Percentiles rank a stretch among this genome's conserved stretches.
Conservation (phyloP, 371 early-diverging fungal genomes). For the Mortierella sp. region DNA sequence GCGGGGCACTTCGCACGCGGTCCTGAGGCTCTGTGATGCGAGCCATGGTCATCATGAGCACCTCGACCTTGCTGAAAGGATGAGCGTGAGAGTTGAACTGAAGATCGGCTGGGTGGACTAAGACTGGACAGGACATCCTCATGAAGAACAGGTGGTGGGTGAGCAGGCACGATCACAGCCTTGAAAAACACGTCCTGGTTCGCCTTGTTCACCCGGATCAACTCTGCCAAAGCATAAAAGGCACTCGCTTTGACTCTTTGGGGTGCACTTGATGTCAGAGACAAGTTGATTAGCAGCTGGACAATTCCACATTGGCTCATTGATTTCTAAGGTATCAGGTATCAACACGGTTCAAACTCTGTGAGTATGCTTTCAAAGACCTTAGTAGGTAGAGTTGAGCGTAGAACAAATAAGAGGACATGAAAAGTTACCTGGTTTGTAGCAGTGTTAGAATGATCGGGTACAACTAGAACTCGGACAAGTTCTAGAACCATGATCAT, state of each 20-base stretch:
- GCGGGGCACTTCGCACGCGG: slow-evolving; percentile 59
- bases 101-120: slow-evolving; percentile 28
- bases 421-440: slow-evolving; percentile 76
- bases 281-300: slow-evolving; percentile 58
- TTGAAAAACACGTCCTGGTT: slow-evolving; percentile 81
- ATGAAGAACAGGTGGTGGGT: slow-evolving; percentile 16
- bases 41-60: slow-evolving; percentile 48
- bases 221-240: slow-evolving; percentile 84
- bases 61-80: slow-evolving; percentile 53
- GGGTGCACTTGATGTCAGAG: slow-evolving; percentile 59
- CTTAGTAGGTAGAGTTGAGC: neutral
- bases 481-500: slow-evolving; percentile 84
- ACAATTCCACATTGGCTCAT: slow-evolving; percentile 83
- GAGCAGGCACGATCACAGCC: slow-evolving; percentile 56
- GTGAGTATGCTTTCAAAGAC: slow-evolving; percentile 3
- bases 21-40: slow-evolving; percentile 16
- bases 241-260: slow-evolving; percentile 66
- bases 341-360: too few relatives aligned
- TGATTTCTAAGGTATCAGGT: slow-evolving; percentile 57
- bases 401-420: neutral
- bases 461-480: slow-evolving; percentile 88
- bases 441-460: slow-evolving; percentile 85
- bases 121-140: slow-evolving; percentile 16
- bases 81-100: slow-evolving; percentile 35
- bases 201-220: slow-evolving; percentile 75